These are phyloP conservation scores for Eucalyptus regnans DNA, from an alignment of 345 rosid genomes.

Conservation along the genomic window DNA sequence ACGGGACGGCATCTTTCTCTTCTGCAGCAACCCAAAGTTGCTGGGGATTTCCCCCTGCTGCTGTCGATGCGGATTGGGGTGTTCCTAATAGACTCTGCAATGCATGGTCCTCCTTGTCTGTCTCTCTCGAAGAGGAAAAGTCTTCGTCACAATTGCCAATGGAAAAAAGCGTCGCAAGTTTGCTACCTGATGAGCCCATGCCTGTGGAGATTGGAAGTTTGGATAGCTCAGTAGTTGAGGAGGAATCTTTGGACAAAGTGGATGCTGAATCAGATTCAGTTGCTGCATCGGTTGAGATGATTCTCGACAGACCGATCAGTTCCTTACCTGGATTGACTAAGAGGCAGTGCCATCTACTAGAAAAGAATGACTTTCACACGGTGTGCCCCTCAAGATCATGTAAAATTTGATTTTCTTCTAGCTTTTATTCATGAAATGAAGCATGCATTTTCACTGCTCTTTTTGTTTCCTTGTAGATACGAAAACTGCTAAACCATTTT, in stretches of 20 bases:
- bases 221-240: slow-evolving; percentile 2
- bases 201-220: slow-evolving; percentile 14
- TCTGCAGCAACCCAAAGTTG: slow-evolving; percentile 16
- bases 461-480: slow-evolving; percentile 31
- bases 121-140: slow-evolving; percentile 18
- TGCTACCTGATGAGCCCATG: slow-evolving; percentile 5
- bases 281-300: slow-evolving; percentile 11
- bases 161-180: slow-evolving; percentile 14
- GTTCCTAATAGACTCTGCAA: slow-evolving; percentile 29
- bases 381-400: slow-evolving; percentile 21
- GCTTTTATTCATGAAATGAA: not conserved
- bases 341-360: slow-evolving; percentile 49
- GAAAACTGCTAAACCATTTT: slow-evolving; percentile 81
- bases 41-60: slow-evolving; percentile 19
- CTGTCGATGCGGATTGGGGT: slow-evolving; percentile 26
- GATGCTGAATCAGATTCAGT: not conserved
- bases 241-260: slow-evolving; percentile 1
- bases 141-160: slow-evolving; percentile 6
- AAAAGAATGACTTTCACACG: slow-evolving; percentile 77
- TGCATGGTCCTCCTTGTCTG: slow-evolving; percentile 27
- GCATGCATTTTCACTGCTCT: slow-evolving; percentile 1
- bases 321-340: slow-evolving; percentile 56
- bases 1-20: slow-evolving; percentile 8
- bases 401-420: not conserved
- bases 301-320: slow-evolving; percentile 44